These are phyloP conservation scores for Phoenix roebelenii DNA, from an alignment of 176 grass and related monocot genomes.

Conservation along the genomic window DNA sequence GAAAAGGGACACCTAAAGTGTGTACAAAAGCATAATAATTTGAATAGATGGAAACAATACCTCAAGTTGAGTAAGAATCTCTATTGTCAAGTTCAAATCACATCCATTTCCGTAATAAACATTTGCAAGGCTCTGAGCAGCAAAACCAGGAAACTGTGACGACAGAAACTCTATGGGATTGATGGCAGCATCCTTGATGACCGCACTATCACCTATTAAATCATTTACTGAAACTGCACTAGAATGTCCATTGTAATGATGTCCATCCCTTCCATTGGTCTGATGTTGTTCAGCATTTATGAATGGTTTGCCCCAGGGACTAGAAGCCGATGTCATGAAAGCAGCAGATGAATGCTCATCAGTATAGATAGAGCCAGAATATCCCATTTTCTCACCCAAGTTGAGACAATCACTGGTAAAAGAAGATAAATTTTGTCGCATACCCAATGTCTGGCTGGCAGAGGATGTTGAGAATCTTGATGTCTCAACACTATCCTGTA, in stretches of 20 bases:
- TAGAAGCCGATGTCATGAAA: slow-evolving; percentile 38
- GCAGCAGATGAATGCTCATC: slow-evolving; percentile 39
- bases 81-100: slow-evolving; percentile 64
- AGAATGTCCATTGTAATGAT: slow-evolving; percentile 54
- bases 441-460: slow-evolving; percentile 35
- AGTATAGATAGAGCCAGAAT: slow-evolving; percentile 31
- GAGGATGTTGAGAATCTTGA: slow-evolving; percentile 42
- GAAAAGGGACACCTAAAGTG: no score
- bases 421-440: slow-evolving; percentile 42
- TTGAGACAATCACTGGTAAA: slow-evolving; percentile 26
- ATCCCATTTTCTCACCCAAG: slow-evolving; percentile 33
- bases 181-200: slow-evolving; percentile 26
- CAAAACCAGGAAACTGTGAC: slow-evolving; percentile 48
- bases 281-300: slow-evolving; percentile 47
- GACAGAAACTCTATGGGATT: slow-evolving; percentile 38
- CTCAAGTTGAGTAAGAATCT: slow-evolving; percentile 76
- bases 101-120: slow-evolving; percentile 49
- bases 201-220: slow-evolving; percentile 22
- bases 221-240: slow-evolving; percentile 36
- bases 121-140: slow-evolving; percentile 51
- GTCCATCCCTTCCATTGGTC: slow-evolving; percentile 51
- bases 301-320: slow-evolving; percentile 44
- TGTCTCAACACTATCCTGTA: slow-evolving; percentile 45
- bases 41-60: slow-evolving; percentile 26
- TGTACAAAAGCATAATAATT: no score